These are phyloP conservation scores for Podospora pseudoanserina DNA, from an alignment of 495 filamentous ascomycete species.

Conservation along the genomic window DNA sequence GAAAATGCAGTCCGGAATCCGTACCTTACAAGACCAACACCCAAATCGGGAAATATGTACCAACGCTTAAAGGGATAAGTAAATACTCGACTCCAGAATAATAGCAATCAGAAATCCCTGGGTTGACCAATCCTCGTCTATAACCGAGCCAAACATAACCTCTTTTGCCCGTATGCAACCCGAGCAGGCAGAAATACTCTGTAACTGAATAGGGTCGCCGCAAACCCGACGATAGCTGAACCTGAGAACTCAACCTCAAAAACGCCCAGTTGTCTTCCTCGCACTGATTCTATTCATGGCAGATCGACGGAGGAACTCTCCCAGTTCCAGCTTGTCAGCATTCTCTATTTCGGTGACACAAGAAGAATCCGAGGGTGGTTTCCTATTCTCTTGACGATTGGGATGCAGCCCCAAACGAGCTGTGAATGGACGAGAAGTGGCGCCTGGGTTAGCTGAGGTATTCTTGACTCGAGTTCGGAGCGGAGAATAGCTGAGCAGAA, in stretches of 20 bases:
- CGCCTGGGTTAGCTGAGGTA: not conserved
- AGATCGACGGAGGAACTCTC: conserved; percentile 3
- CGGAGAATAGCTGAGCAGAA: conserved; percentile 7
- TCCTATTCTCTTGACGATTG: not conserved
- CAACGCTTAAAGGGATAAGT: not conserved
- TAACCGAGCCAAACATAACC: not conserved
- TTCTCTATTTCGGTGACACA: not conserved
- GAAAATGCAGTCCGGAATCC: not conserved
- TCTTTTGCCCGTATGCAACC: not conserved
- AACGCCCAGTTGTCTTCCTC: not conserved
- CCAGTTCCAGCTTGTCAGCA: not conserved
- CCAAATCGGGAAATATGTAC: not conserved
- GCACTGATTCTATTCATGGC: conserved; percentile 2
- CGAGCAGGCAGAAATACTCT: not conserved
- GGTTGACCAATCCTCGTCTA: not conserved
- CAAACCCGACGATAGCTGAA: not conserved
- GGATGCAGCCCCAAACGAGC: not conserved
- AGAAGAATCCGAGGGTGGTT: not conserved
- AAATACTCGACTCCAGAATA: not conserved
- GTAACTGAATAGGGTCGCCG: not conserved
- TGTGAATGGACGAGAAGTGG: not conserved
- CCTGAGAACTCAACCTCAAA: not conserved
- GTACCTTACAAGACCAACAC: not conserved
- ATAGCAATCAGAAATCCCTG: not conserved
- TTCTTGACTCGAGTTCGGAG: not conserved